A percentile compares a stretch with the other conserved stretches of the same genome.
These are phyloP conservation scores for Solanum lycopersicoides DNA, from an alignment of 257 asterid species.

Conservation along the genomic window DNA sequence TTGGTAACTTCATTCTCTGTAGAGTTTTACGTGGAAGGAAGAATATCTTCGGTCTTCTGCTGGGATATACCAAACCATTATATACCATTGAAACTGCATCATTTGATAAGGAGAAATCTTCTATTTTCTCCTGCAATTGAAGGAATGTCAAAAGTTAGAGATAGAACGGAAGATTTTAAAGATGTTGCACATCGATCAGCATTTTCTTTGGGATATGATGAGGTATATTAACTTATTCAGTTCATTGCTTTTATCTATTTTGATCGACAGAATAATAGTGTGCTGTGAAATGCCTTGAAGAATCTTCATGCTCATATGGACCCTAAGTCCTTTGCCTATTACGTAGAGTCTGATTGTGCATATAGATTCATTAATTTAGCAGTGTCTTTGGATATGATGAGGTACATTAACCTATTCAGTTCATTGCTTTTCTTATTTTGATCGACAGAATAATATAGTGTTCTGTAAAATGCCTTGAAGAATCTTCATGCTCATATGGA, in stretches of 20 bases:
- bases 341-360: not conserved
- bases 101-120: not conserved
- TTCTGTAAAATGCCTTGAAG: not conserved
- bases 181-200: constrained; percentile 79
- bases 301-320: not conserved
- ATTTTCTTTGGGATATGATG: constrained; percentile 56
- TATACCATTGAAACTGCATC: not conserved
- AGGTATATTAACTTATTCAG: constrained; percentile 30
- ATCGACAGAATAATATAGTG: not conserved
- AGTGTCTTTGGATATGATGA: constrained; percentile 19
- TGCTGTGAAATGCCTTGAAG: not conserved
- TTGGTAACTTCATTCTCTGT: not conserved
- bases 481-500: not conserved
- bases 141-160: constrained; percentile 69
- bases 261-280: not conserved
- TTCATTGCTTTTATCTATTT: not conserved
- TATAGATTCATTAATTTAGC: constrained; percentile 13
- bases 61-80: not conserved
- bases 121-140: not conserved
- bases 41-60: not conserved
- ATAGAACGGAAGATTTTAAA: constrained; percentile 91
- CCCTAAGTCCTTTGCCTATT: not conserved
- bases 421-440: no score
- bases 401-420: no score
- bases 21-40: not conserved